Base-by-base conservation (phyloP, 2,329 filamentous ascomycete species). In the Colletotrichum spaethianum region DNA sequence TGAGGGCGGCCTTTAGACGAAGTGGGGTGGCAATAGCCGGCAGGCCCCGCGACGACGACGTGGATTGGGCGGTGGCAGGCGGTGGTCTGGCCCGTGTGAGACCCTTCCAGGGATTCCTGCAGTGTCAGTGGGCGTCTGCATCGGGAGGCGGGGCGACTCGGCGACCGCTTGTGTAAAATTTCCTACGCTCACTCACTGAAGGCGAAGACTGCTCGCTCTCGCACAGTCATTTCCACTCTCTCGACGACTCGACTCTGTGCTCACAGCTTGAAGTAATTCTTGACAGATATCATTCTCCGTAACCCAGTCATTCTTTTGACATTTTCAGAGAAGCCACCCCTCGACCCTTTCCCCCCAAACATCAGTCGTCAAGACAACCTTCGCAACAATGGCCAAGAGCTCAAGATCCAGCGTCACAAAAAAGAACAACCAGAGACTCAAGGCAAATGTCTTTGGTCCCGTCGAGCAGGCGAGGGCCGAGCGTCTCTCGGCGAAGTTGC, bases 401-500 rank as follows among this genome's bases (percentile, higher is more conserved):
- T 87, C 93, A 73, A 89, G 96, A 81, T 90, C 95, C 75, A 97
- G 93, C 80, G 87, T 89, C 75, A 91, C 88, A 78, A 98, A 98
- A 86, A 88, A 88, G 78, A 98, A 98, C 86, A 94, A 95, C 85
- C 88, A 90, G 76, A 92, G 90, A 77, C 88, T 98, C 75, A 95
- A 95, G 82, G 87, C 90, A 75, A 91, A 90, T 75, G 93, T 98
- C 75, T 98, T 97, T 83, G 94, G 93, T 1, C 96, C 96, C 20
- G 91, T 92, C 67, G 94, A 96, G 81, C 86, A 88, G 77, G 95
- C 93, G 56, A 90, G 96, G 76, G 92, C 92, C 64, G 92, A 95
- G 82, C 92, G 96, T 75, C 90, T 98, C 44, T 94, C 94, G 48
- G 93, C 93, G 73, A 98, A 96, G 84, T 87, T 98, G 72, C 87